Base-by-base conservation (phyloP, 352 stramenopile genomes). In the Phytophthora chlamydospora region DNA sequence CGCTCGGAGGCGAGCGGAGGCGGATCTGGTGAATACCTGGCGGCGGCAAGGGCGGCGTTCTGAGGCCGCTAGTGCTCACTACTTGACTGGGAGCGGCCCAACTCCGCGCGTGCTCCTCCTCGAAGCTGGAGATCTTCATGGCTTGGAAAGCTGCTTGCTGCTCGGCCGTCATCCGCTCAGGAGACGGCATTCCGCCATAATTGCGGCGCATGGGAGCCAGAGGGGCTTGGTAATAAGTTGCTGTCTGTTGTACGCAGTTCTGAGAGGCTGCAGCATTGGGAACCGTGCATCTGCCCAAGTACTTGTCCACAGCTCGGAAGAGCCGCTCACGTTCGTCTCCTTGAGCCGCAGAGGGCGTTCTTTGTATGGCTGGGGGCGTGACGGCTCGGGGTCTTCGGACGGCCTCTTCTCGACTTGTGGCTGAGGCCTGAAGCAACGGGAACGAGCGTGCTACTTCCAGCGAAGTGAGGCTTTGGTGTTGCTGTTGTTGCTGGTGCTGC, bases 291-390 rank as follows among this genome's bases (percentile, higher is more conserved):
- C 27, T 44, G 58, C 68, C 68, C 14, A 86, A 54, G 38, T 58
- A 89, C 56, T 86, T 89, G 62, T 76, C 76, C 62, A 86, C 71
- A 6, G 76, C 71, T 16, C 75, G 72, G 43, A 89, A 81, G 13
- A 89, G 62, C 29, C 67, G 61, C 46, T 88, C 74, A 11, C 76
- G 66, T 19, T 58, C 58, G 27, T 80, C 62, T 16, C 32, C 47
- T 46, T 47, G 27, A 12, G 32, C 14, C 10, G 35, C 14, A 12
- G 9, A 29, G 29, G 12, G 9, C 35, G 42, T 10, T 17, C 40
- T 42, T 12, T 24, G 35, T 24, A 29, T 21, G 3, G 51, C 11
- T 6, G 49, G 59, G n/a, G 17, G 17, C 17, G 47, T 52, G 34
- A 38, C 50, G 31, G 21, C 21, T 51, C 45, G 51, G 21, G 32